Percentiles rank a stretch among this genome's conserved stretches.
phyloP scores from a whole-genome alignment of 768 basidiomycete genomes.

The Russula dissimulans region DNA sequence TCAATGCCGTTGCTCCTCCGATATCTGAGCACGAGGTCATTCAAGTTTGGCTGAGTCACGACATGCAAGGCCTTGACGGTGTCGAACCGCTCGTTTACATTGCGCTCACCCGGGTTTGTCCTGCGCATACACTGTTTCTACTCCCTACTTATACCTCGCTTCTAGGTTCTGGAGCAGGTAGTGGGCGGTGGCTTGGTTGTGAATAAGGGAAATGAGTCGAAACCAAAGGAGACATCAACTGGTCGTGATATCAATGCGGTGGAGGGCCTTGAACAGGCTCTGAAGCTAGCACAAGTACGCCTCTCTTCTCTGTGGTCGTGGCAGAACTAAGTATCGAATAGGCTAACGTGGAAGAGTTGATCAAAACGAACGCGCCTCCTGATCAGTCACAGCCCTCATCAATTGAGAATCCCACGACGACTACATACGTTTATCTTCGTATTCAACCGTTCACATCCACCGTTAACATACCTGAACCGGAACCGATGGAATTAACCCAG shows the following conservation, averaged over 20 bases:
- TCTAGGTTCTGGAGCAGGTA: slow-evolving; percentile 82
- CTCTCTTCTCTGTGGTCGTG: background rate
- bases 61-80: slow-evolving; percentile 95
- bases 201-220: slow-evolving; percentile 71
- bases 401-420: slow-evolving; percentile 57
- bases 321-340: slow-evolving; percentile 24
- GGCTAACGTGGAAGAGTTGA: slow-evolving; percentile 71
- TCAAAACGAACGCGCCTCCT: slow-evolving; percentile 49
- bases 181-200: slow-evolving; percentile 87
- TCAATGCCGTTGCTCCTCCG: slow-evolving; percentile 96
- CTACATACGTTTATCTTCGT: slow-evolving; percentile 87
- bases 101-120: slow-evolving; percentile 64
- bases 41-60: slow-evolving; percentile 90
- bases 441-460: slow-evolving; percentile 76
- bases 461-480: slow-evolving; percentile 34
- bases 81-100: slow-evolving; percentile 91
- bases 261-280: slow-evolving; percentile 75
- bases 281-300: slow-evolving; percentile 74
- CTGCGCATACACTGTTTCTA: background rate
- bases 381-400: slow-evolving; percentile 24
- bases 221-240: slow-evolving; percentile 46
- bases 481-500: slow-evolving; percentile 26
- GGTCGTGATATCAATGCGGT: slow-evolving; percentile 71
- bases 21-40: slow-evolving; percentile 98
- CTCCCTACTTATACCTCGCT: background rate